Conservation (phyloP, 768 basidiomycete genomes). For the Cytidiella melzeri region DNA sequence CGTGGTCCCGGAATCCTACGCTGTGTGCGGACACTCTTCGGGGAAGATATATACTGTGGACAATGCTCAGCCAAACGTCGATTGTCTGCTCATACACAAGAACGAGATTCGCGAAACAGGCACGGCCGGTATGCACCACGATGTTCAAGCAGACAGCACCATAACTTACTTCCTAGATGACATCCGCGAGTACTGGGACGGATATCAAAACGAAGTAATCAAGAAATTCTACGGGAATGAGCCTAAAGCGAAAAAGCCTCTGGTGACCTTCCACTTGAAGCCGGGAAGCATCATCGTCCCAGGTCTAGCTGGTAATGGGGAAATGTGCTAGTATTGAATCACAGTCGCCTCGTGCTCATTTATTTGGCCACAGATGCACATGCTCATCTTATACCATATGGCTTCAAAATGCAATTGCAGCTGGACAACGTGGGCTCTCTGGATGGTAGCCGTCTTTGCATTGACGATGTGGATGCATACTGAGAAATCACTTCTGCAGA, state of each 20-base stretch:
- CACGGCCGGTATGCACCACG: constrained; percentile 33
- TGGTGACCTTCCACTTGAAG: constrained; percentile 18
- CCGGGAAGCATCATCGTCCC: constrained; percentile 53
- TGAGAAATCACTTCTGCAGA: constrained; percentile 34
- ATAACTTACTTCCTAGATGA: constrained; percentile 12
- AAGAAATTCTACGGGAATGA: constrained; percentile 23
- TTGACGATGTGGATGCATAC: neutral
- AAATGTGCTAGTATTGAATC: constrained; percentile 8
- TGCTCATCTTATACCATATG: constrained; percentile 72
- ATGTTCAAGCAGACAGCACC: no score
- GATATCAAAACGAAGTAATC: constrained; percentile 21
- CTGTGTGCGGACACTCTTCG: constrained; percentile 44
- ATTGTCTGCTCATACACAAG: constrained; percentile 55
- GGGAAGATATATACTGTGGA: constrained; percentile 69
- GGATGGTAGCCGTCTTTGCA: constrained; percentile 36
- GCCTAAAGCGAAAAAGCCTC: constrained; percentile 21
- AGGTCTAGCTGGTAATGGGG: constrained; percentile 74
- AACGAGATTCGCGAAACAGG: constrained; percentile 44
- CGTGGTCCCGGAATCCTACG: constrained; percentile 34
- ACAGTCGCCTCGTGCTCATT: neutral
- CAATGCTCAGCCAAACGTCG: constrained; percentile 38
- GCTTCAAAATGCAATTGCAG: constrained; percentile 61
- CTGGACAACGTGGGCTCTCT: constrained; percentile 54
- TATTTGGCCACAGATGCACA: constrained; percentile 81
- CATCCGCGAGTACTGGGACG: constrained; percentile 21